Conservation (phyloP, 345 rosid species). For the Triadica sebifera region DNA sequence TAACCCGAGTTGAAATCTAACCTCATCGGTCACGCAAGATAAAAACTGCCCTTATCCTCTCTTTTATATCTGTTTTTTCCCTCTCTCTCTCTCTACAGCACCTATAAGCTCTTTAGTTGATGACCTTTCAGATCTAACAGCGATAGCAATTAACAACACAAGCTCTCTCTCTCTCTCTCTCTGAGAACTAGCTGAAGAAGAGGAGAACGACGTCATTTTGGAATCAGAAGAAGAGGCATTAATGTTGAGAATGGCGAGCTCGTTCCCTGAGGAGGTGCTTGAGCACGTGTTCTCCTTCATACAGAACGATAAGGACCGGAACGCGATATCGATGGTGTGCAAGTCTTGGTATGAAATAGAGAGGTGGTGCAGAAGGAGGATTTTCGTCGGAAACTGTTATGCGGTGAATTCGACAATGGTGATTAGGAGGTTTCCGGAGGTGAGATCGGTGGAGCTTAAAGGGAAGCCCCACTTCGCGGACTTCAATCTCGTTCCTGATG, state of each 20-base stretch:
- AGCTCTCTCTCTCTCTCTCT: neutral
- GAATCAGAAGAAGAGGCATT: neutral
- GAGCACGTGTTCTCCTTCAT: slow-evolving; percentile 79
- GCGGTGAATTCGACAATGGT: slow-evolving; percentile 62
- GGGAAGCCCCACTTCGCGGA: slow-evolving; percentile 99
- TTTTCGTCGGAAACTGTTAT: slow-evolving; percentile 88
- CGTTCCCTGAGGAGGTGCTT: slow-evolving; percentile 82
- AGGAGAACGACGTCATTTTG: neutral
- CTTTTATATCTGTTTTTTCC: neutral
- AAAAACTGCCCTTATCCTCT: slow-evolving; percentile 15
- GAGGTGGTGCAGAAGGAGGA: slow-evolving; percentile 55
- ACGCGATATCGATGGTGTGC: slow-evolving; percentile 85
- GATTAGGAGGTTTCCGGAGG: slow-evolving; percentile 64
- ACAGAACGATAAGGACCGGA: slow-evolving; percentile 61
- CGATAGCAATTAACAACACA: neutral
- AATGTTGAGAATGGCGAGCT: slow-evolving; percentile 41
- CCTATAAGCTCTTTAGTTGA: slow-evolving; percentile 24
- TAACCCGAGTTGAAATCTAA: slow-evolving; percentile 48
- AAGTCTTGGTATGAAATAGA: slow-evolving; percentile 89
- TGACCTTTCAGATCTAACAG: slow-evolving; percentile 54
- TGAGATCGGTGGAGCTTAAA: slow-evolving; percentile 76
- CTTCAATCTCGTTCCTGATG: slow-evolving; percentile 83
- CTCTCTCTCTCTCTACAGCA: neutral
- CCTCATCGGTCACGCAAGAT: neutral
- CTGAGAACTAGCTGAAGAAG: neutral